phyloP scores from a whole-genome alignment of 345 rosid genomes.

The Populus tremula region DNA sequence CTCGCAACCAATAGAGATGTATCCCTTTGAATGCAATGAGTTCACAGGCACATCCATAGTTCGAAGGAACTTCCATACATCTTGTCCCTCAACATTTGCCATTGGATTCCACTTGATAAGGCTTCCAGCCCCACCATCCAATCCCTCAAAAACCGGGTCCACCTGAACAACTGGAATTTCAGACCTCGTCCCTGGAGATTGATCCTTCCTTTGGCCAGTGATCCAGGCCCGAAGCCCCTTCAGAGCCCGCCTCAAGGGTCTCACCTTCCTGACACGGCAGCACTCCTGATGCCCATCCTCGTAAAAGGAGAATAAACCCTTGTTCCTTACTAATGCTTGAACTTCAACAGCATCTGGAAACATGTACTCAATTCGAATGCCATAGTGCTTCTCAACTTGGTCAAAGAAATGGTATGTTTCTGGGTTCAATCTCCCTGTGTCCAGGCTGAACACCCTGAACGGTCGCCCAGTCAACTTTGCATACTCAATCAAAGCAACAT shows the following conservation, averaged over 20 bases:
- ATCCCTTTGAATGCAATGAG: conserved; percentile 68
- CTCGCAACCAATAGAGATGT: conserved; percentile 92
- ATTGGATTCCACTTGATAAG: conserved; percentile 96
- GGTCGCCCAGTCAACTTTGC: conserved; percentile 79
- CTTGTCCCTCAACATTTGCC: conserved; percentile 69
- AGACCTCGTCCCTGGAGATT: conserved; percentile 85
- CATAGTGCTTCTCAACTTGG: conserved; percentile 71
- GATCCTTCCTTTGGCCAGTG: conserved; percentile 95
- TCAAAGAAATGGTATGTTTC: conserved; percentile 77
- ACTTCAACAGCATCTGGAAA: conserved; percentile 96
- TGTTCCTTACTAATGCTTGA: conserved; percentile 82
- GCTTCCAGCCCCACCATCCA: conserved; percentile 85
- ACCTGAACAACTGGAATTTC: conserved; percentile 86
- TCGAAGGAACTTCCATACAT: conserved; percentile 79
- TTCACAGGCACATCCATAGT: conserved; percentile 89
- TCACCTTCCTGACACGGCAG: conserved; percentile 95
- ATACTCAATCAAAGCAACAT: conserved; percentile 91
- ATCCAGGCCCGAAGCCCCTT: conserved; percentile 95
- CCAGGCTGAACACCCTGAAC: conserved; percentile 86
- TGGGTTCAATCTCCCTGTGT: conserved; percentile 86
- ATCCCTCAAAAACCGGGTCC: conserved; percentile 85
- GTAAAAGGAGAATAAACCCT: conserved; percentile 88
- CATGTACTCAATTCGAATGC: conserved; percentile 82
- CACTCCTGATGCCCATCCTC: conserved; percentile 98
- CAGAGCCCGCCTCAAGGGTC: conserved; percentile 84